Conservation (phyloP, 768 basidiomycete species). For the Boletellus sp. region DNA sequence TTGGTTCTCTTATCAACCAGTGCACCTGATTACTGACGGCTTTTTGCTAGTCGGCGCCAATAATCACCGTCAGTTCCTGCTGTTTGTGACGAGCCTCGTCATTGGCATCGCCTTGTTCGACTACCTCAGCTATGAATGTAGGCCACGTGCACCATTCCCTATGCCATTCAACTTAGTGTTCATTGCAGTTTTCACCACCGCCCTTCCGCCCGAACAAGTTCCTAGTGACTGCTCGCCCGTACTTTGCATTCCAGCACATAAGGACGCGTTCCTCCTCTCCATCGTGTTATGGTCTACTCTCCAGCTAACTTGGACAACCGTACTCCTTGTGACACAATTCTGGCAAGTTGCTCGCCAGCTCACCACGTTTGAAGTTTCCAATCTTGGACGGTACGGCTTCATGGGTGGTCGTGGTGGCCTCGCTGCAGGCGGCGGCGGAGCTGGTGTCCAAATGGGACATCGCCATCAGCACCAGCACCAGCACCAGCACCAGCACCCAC, state of each 20-base stretch:
- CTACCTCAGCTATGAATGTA: conserved; percentile 80
- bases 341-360: conserved; percentile 95
- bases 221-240: conserved; percentile 22
- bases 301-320: conserved; percentile 91
- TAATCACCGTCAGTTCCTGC: conserved; percentile 93
- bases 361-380: conserved; percentile 94
- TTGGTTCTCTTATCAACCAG: conserved; percentile 37
- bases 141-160: conserved; percentile 27
- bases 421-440: conserved; percentile 49
- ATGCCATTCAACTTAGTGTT: not conserved
- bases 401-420: conserved; percentile 90
- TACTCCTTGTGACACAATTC: conserved; percentile 80
- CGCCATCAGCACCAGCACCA: conserved; percentile 39
- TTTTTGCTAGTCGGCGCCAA: conserved; percentile 69
- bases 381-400: conserved; percentile 92
- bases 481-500: conserved; percentile 16
- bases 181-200: conserved; percentile 51
- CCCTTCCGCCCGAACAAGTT: conserved; percentile 16
- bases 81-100: conserved; percentile 89
- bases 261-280: conserved; percentile 81
- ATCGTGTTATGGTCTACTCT: conserved; percentile 84
- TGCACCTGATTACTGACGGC: not conserved
- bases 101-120: conserved; percentile 78
- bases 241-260: conserved; percentile 66
- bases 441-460: conserved; percentile 75